Conservation (phyloP, 2,329 filamentous ascomycete genomes). For the Byssothecium circinans region DNA sequence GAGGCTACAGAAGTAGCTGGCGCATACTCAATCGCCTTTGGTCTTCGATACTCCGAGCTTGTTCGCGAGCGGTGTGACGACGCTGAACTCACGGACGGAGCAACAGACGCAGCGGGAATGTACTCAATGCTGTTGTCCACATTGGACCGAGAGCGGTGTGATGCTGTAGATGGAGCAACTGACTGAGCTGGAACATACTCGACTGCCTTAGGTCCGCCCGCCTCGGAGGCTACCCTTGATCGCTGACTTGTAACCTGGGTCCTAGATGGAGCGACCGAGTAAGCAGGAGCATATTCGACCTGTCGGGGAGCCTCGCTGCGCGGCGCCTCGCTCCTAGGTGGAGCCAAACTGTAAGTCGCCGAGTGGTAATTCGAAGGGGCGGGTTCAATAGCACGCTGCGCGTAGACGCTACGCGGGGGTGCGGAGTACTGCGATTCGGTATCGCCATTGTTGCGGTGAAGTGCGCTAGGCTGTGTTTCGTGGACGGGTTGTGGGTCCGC, state of each 20-base stretch:
- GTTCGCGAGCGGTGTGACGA: constrained; percentile 32
- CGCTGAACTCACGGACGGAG: constrained; percentile 27
- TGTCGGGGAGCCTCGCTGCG: constrained; percentile 1
- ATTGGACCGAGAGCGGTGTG: constrained; percentile 13
- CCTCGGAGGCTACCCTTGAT: constrained; percentile 4
- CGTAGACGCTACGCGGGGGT: constrained; percentile 22
- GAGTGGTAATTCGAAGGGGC: constrained; percentile 39
- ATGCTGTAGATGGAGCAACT: constrained; percentile 8
- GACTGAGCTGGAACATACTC: constrained; percentile 30
- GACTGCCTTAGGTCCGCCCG: constrained; percentile 7
- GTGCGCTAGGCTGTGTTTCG: constrained; percentile 29
- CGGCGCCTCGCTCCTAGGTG: constrained; percentile 21
- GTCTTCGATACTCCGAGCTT: constrained; percentile 26
- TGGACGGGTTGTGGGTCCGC: constrained; percentile 22
- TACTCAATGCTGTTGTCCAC: constrained; percentile 38
- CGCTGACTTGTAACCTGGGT: not conserved
- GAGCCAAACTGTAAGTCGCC: constrained; percentile 31
- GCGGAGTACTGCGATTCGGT: constrained; percentile 39
- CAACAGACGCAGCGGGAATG: constrained; percentile 35
- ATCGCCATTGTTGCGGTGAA: constrained; percentile 43
- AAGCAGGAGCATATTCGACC: constrained; percentile 22
- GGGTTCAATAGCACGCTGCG: constrained; percentile 44
- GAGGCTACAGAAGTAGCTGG: constrained; percentile 35
- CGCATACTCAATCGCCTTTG: constrained; percentile 37
- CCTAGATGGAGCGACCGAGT: constrained; percentile 5